phyloP scores from a whole-genome alignment of 306 rosid genomes.

The Corylus americana region DNA sequence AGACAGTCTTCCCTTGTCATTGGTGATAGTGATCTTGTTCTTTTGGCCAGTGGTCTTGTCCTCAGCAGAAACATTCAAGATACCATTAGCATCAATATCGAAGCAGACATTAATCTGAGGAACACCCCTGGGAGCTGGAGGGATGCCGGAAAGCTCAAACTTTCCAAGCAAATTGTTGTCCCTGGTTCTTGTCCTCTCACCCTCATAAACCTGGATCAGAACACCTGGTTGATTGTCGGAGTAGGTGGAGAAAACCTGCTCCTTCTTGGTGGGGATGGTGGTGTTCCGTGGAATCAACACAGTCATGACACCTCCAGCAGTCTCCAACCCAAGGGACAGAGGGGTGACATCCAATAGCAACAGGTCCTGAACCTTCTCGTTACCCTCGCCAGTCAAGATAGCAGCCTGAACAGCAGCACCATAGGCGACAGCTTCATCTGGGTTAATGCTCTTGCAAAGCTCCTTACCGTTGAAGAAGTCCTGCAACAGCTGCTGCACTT shows the following conservation, averaged over 20 bases:
- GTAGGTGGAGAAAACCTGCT: slow-evolving; percentile 67
- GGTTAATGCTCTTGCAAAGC: slow-evolving; percentile 72
- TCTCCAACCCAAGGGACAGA: slow-evolving; percentile 63
- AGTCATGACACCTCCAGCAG: slow-evolving; percentile 83
- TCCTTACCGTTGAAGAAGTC: slow-evolving; percentile 84
- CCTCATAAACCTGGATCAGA: slow-evolving; percentile 75
- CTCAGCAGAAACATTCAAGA: slow-evolving; percentile 69
- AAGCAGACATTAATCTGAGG: slow-evolving; percentile 78
- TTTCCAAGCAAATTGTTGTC: slow-evolving; percentile 77
- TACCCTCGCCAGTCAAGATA: slow-evolving; percentile 72
- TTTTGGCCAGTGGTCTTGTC: slow-evolving; percentile 76
- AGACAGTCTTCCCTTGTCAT: slow-evolving; percentile 72
- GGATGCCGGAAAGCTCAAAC: slow-evolving; percentile 75
- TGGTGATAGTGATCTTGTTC: slow-evolving; percentile 80
- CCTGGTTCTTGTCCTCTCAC: slow-evolving; percentile 65
- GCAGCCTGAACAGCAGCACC: slow-evolving; percentile 87
- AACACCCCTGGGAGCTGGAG: slow-evolving; percentile 77
- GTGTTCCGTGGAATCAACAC: slow-evolving; percentile 72
- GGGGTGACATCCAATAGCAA: slow-evolving; percentile 77
- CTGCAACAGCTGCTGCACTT: slow-evolving; percentile 72
- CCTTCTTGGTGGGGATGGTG: slow-evolving; percentile 76
- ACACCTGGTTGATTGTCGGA: slow-evolving; percentile 78
- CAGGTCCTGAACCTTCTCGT: slow-evolving; percentile 74
- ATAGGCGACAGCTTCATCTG: slow-evolving; percentile 74
- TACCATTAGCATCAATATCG: slow-evolving; percentile 73